phyloP scores from a whole-genome alignment of 176 grass and related monocot genomes.

The Coix lacrymajobi region DNA sequence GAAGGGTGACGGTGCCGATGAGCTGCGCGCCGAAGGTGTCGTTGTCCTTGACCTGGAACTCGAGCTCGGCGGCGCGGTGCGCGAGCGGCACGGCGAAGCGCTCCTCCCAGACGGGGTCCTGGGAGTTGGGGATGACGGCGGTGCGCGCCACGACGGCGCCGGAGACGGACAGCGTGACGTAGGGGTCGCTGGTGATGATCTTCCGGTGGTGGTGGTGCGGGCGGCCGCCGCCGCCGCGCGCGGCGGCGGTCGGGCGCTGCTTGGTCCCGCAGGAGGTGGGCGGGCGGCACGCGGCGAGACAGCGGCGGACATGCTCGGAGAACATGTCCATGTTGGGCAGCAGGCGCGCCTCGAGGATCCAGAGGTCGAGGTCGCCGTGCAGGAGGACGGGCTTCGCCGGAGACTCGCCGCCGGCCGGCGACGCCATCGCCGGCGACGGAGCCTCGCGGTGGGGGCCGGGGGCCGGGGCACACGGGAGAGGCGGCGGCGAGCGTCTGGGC shows the following conservation, averaged over 20 bases:
- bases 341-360: slow-evolving; percentile 64
- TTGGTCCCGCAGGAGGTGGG: slow-evolving; percentile 25
- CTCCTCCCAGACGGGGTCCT: slow-evolving; percentile 76
- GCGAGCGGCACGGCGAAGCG: slow-evolving; percentile 75
- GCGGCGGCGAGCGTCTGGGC: not conserved
- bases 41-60: slow-evolving; percentile 91
- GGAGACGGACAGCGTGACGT: slow-evolving; percentile 74
- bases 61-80: slow-evolving; percentile 51
- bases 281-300: slow-evolving; percentile 47
- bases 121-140: slow-evolving; percentile 64
- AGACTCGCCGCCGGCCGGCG: slow-evolving; percentile 27
- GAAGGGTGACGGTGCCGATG: slow-evolving; percentile 67
- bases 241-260: not conserved
- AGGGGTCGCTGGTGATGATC: slow-evolving; percentile 95
- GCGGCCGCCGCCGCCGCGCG: not conserved
- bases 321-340: slow-evolving; percentile 99
- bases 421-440: slow-evolving; percentile 38
- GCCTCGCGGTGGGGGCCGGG: not conserved
- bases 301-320: slow-evolving; percentile 71
- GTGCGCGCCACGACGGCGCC: slow-evolving; percentile 81
- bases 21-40: slow-evolving; percentile 81
- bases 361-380: slow-evolving; percentile 83
- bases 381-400: slow-evolving; percentile 51
- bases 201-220: slow-evolving; percentile 22
- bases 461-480: not conserved